Base-by-base conservation (phyloP, 164 flowering plant species). In the Stephania japonica region DNA sequence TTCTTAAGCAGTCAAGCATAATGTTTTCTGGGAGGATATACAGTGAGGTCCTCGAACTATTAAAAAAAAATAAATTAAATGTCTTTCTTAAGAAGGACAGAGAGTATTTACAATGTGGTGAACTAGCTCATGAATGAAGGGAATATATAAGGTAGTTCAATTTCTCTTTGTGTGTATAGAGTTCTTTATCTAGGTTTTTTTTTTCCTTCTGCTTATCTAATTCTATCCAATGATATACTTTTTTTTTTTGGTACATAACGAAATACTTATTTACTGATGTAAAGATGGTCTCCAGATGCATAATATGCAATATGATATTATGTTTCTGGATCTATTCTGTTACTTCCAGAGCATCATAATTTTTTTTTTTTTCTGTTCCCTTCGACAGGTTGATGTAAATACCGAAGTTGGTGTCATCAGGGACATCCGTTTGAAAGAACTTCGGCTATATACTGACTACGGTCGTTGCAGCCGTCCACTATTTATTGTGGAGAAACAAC, bases 381-480 rank as follows among this genome's bases (percentile, higher is more conserved):
- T 72, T 44, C 18, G 23, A 7, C 85, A 96, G 99, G 94, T 91
- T 86, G 99, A 96, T 86, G 99, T 96, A 42, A 96, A 96, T 75
- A 96, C 99, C 49, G 99, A 96, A 80, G 99, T 96, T 81, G 99
- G 99, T 25, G 94, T 96, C 67, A 91, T 96, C 67, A 87, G 97
- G 72, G 99, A 96, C 78, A 89, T 92, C 70, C 87, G 90, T 67
- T 75, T 96, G 85, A 91, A 88, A 80, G 99, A 96, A 74, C 80
- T 93, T 63, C 86, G 98, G 1, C 86, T 96, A 66, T 96, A 96
- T 79, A 96, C 99, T 53, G 99, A 96, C 69, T 96, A 96, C 85
- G 99, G 99, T 1, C 95, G 99, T 18, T 96, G 99, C 84, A 96
- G 99, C 83, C 94, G 99, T 68, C 99, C 99, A 5, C 77, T 96